Percentiles rank a stretch among this genome's conserved stretches.
These are phyloP conservation scores for Xerocomus minutiporus DNA, from an alignment of 1,284 basidiomycete genomes.

Conservation along the genomic window DNA sequence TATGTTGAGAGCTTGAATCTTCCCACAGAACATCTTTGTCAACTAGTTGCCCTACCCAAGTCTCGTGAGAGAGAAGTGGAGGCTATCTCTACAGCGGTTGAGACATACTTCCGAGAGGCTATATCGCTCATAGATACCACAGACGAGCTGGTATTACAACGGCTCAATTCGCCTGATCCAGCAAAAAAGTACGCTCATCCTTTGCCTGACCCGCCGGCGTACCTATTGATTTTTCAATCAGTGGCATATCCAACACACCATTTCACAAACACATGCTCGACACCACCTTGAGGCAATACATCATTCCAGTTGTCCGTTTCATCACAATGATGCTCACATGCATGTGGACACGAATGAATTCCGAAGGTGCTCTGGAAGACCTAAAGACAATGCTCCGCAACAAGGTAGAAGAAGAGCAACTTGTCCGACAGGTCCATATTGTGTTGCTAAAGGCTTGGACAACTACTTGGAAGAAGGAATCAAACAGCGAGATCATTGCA, in stretches of 20 bases:
- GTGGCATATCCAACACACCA: background rate
- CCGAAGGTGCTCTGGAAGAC: no score
- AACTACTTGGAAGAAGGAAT: background rate
- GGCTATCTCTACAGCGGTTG: background rate
- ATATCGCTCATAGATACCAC: background rate
- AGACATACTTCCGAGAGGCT: background rate
- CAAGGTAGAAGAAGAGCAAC: background rate
- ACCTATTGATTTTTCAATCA: background rate
- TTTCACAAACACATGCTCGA: background rate
- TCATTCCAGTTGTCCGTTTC: background rate
- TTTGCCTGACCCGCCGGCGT: background rate
- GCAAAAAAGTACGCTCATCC: background rate
- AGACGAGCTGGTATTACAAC: background rate
- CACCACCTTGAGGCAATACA: background rate
- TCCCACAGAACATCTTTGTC: no score
- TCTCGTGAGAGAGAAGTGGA: background rate
- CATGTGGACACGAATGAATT: no score
- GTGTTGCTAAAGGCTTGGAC: constrained; percentile 8
- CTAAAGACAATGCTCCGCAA: no score
- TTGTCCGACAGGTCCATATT: background rate
- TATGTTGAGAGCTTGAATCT: background rate
- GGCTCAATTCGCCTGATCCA: background rate
- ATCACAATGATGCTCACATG: no score
- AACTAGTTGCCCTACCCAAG: background rate
- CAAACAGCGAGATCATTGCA: background rate